These are phyloP conservation scores for Umbellularia californica DNA, from an alignment of 164 flowering plant species.

Conservation along the genomic window DNA sequence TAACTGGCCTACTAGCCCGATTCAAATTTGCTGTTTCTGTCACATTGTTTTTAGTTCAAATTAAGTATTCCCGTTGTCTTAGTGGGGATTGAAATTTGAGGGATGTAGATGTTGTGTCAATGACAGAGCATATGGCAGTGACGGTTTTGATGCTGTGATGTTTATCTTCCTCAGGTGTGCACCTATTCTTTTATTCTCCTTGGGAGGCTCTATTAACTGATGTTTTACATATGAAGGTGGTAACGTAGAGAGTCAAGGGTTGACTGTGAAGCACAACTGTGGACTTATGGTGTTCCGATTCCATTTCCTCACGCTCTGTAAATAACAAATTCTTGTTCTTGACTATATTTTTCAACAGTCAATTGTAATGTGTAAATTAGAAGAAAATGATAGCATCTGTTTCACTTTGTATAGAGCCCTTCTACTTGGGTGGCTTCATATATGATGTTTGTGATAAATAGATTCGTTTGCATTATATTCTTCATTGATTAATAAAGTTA, in stretches of 20 bases:
- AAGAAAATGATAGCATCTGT: not conserved
- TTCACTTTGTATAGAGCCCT: constrained; percentile 1
- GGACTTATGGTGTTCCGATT: constrained; percentile 6
- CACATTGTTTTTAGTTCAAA: no score
- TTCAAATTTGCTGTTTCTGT: not conserved
- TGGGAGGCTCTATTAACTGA: constrained; percentile 27
- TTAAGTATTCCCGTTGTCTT: not conserved
- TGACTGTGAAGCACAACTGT: constrained; percentile 12
- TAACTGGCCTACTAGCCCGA: not conserved
- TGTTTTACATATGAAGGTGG: constrained; percentile 30
- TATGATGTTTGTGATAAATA: constrained; percentile 1
- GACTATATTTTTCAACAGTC: constrained; percentile 9
- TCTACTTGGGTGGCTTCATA: not conserved
- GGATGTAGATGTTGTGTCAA: not conserved
- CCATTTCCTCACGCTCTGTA: constrained; percentile 17
- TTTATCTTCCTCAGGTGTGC: constrained; percentile 29
- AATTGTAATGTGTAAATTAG: constrained; percentile 18
- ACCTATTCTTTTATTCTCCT: constrained; percentile 46
- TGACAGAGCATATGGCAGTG: not conserved
- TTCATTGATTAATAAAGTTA: not conserved
- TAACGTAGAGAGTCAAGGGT: constrained; percentile 16
- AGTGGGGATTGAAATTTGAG: not conserved
- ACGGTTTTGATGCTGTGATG: constrained; percentile 1
- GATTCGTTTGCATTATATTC: not conserved
- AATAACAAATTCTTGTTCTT: constrained; percentile 22